Evolutionary conservation across 768 basidiomycete species (phyloP), one percentile per base, ranked within the genome.

Genomic region (Galerina marginata): DNA sequence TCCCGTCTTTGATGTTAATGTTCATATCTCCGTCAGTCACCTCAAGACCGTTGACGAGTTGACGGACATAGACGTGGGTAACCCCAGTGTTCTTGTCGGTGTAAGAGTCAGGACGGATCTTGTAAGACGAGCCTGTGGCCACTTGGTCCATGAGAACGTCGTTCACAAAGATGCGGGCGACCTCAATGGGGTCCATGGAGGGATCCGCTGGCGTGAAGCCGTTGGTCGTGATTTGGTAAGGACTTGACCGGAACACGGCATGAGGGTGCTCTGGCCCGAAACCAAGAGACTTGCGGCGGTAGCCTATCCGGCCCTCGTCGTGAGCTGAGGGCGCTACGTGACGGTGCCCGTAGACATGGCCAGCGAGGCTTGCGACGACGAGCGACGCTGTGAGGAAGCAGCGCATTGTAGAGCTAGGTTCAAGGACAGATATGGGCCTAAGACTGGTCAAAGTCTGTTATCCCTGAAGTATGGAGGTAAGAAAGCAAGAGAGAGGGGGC

Each of bases 21-120:
- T 98, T 98, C 79, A 97, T 86, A 74, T 97, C 91, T 29, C 92
- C 93, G 68, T 97, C 93, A 10, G 84, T 83, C 14, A 99, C 93
- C 70, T 96, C 93, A 46, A 96, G 78, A 12, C 93, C 95, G 58
- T 91, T 88, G 68, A 95, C 77, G 59, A 91, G 63, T 77, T 99
- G 96, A 65, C 89, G 85, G 62, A 90, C 87, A 71, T 96, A 96
- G 66, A 95, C 81, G 75, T 98, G 95, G 29, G 93, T 90, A 52
- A 97, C 82, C n/a, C 91, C 91, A 2, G 92, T 95, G 61, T 84
- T 86, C 59, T 78, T 75, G 77, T 98, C 96, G 48, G 92, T 93
- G 75, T 96, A 96, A 12, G 91, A 93, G 76, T 94, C 92, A 57
- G 86, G 78, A 56, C 93, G 87, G 63, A 95, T 84, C 70, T 79